A percentile compares a stretch with the other conserved stretches of the same genome.
Conservation (phyloP, 768 basidiomycete genomes). For the Mycena pura region DNA sequence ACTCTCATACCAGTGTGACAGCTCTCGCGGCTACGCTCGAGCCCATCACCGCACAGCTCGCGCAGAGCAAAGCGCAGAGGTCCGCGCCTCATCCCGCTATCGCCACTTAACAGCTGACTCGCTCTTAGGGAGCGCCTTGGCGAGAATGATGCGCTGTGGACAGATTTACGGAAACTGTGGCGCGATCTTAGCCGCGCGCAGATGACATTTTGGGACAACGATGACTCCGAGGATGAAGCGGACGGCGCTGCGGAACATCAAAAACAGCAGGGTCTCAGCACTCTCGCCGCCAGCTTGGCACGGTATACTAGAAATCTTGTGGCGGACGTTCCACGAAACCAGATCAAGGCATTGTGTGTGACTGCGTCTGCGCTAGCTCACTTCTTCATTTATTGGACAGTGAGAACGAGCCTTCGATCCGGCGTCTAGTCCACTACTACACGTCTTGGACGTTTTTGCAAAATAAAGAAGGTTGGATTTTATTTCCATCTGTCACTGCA, state of each 20-base stretch:
- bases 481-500: not conserved
- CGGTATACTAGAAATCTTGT: slow-evolving; percentile 87
- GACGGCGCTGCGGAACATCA: slow-evolving; percentile 26
- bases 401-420: slow-evolving; percentile 72
- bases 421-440: slow-evolving; percentile 71
- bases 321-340: slow-evolving; percentile 77
- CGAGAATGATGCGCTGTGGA: slow-evolving; percentile 59
- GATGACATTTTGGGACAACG: slow-evolving; percentile 58
- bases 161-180: slow-evolving; percentile 64
- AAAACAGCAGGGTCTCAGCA: slow-evolving; percentile 42
- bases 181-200: slow-evolving; percentile 52
- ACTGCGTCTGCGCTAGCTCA: slow-evolving; percentile 1
- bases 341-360: slow-evolving; percentile 75
- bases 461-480: slow-evolving; percentile 52
- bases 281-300: slow-evolving; percentile 59
- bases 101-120: not conserved
- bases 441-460: slow-evolving; percentile 79
- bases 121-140: slow-evolving; percentile 41
- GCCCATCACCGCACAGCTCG: slow-evolving; percentile 56
- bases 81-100: slow-evolving; percentile 20
- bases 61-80: slow-evolving; percentile 50
- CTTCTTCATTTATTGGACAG: slow-evolving; percentile 42
- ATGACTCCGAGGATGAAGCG: slow-evolving; percentile 48
- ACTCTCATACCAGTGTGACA: slow-evolving; percentile 26
- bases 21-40: slow-evolving; percentile 49